Conservation (phyloP, 2,329 filamentous ascomycete genomes). For the Juglanconis oblonga region DNA sequence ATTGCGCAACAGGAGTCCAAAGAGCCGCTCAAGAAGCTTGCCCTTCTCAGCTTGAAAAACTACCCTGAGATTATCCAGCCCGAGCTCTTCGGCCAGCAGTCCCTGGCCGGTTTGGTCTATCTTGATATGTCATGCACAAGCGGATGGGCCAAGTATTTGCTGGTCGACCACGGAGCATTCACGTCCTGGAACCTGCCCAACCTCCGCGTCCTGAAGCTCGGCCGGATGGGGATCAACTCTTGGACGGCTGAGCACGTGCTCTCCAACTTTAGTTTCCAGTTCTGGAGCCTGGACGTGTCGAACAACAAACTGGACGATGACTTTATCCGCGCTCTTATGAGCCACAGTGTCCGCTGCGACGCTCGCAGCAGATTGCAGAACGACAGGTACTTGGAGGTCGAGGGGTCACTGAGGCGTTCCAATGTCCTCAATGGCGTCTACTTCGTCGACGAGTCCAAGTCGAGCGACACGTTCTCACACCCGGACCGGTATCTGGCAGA, state of each 20-base stretch:
- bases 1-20: not conserved
- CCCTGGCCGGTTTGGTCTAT: constrained; percentile 43
- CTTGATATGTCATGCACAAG: constrained; percentile 51
- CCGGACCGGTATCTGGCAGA: constrained; percentile 48
- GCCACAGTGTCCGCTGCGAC: constrained; percentile 30
- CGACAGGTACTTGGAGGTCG: constrained; percentile 38
- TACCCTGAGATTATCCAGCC: constrained; percentile 38
- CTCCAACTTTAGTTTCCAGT: constrained; percentile 31
- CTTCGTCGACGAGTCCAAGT: constrained; percentile 45
- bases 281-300: constrained; percentile 58
- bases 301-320: constrained; percentile 50
- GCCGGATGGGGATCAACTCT: constrained; percentile 45
- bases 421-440: constrained; percentile 35
- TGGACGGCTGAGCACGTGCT: constrained; percentile 31
- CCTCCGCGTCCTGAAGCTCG: constrained; percentile 51
- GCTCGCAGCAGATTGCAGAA: constrained; percentile 29
- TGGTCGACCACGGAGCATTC: constrained; percentile 30
- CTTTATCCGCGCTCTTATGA: constrained; percentile 31
- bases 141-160: constrained; percentile 34
- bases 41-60: constrained; percentile 44
- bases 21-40: constrained; percentile 23
- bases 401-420: constrained; percentile 40
- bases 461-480: constrained; percentile 42
- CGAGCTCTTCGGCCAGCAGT: constrained; percentile 35
- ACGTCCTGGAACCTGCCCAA: constrained; percentile 36